Evolutionary conservation across 176 grass and related monocot genomes (phyloP).

Genomic region (Juncus inflexus): DNA sequence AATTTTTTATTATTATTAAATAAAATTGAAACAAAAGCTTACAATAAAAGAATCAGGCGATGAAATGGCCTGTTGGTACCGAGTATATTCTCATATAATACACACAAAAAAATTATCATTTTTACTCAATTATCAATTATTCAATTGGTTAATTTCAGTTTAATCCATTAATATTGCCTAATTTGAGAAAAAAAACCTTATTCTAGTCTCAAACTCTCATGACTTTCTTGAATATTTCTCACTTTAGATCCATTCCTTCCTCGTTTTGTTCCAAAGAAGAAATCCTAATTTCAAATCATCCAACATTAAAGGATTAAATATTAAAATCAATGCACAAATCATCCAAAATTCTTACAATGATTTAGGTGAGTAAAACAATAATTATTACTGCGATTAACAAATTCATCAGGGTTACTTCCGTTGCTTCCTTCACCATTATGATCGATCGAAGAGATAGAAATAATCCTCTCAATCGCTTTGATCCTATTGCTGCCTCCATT

Average conservation of each 20-base stretch:
- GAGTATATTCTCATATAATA: constrained; percentile 76
- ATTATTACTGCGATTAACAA: constrained; percentile 24
- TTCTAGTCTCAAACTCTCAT: constrained; percentile 42
- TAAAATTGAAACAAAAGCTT: constrained; percentile 23
- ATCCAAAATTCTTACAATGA: not conserved
- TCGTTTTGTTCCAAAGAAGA: constrained; percentile 79
- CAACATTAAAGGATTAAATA: not conserved
- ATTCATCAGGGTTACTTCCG: constrained; percentile 12
- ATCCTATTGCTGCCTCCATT: not conserved
- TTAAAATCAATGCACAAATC: not conserved
- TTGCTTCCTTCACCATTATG: constrained; percentile 13
- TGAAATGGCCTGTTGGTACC: constrained; percentile 79
- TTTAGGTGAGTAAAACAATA: not conserved
- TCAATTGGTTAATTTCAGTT: constrained; percentile 14
- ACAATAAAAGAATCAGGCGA: constrained; percentile 69
- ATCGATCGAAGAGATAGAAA: constrained; percentile 3
- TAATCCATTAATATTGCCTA: not conserved
- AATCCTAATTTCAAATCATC: constrained; percentile 43
- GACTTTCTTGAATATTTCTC: constrained; percentile 37
- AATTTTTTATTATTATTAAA: not conserved
- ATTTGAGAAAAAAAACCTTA: constrained; percentile 90
- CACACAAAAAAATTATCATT: constrained; percentile 19
- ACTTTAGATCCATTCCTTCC: constrained; percentile 74
- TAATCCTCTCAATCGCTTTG: not conserved
- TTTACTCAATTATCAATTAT: not conserved